Conservation (phyloP, 2,329 filamentous ascomycete genomes). For the Davidsoniella australis region DNA sequence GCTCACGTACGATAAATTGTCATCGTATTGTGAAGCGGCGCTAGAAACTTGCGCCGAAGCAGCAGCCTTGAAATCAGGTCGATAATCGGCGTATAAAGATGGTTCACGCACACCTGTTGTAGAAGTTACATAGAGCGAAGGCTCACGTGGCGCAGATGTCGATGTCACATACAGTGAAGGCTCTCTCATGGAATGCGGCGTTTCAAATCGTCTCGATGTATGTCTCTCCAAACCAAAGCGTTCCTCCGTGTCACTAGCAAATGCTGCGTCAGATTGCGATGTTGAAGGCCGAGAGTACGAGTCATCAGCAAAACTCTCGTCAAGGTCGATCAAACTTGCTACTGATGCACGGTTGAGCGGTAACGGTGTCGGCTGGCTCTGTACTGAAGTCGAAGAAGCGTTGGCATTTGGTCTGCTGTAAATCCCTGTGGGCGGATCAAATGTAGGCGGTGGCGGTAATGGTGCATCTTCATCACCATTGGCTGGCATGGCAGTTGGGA, state of each 20-base stretch:
- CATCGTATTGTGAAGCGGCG: neutral
- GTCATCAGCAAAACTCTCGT: conserved; percentile 16
- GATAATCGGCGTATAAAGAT: conserved; percentile 6
- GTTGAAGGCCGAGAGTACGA: conserved; percentile 11
- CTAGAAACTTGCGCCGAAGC: too few species aligned
- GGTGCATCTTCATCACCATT: conserved; percentile 9
- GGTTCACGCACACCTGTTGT: conserved; percentile 3
- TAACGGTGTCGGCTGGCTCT: neutral
- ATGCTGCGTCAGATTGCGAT: conserved; percentile 14
- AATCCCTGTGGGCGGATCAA: conserved; percentile 8
- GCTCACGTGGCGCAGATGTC: conserved; percentile 3
- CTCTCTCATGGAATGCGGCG: conserved; percentile 7
- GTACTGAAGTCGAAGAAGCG: conserved; percentile 1
- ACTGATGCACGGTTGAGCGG: conserved; percentile 21
- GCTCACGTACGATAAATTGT: neutral
- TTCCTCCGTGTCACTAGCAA: conserved; percentile 12
- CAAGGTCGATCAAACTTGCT: conserved; percentile 22
- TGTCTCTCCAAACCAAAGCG: conserved; percentile 14
- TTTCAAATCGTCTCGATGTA: conserved; percentile 8
- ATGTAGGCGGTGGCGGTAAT: neutral
- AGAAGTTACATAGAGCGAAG: conserved; percentile 6
- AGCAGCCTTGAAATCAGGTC: too few species aligned
- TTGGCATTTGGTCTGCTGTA: conserved; percentile 9
- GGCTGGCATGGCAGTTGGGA: conserved; percentile 15
- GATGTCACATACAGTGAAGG: conserved; percentile 10